A percentile compares a stretch with the other conserved stretches of the same genome.
These are phyloP conservation scores for Rhynchosporium agropyri DNA, from an alignment of 2,329 filamentous ascomycete species.

Conservation along the genomic window DNA sequence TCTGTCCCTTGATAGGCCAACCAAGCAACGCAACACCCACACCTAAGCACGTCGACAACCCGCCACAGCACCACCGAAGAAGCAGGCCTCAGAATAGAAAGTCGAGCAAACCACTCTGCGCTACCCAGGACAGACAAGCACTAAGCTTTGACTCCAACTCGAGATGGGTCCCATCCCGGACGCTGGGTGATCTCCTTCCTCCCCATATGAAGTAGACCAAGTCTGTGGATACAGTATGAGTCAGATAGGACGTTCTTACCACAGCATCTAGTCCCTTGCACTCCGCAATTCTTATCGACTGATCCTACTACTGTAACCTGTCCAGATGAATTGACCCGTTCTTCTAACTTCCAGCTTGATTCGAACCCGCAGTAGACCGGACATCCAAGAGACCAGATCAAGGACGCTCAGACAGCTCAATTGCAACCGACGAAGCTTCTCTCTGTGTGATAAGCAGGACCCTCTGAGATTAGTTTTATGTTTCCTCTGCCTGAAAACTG, in stretches of 20 bases:
- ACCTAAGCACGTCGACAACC: conserved; percentile 27
- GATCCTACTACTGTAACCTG: conserved; percentile 26
- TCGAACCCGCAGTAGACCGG: conserved; percentile 33
- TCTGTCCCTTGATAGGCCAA: conserved; percentile 35
- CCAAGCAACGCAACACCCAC: conserved; percentile 16
- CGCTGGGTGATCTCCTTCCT: conserved; percentile 29
- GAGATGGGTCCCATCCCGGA: conserved; percentile 74
- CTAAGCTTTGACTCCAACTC: conserved; percentile 93
- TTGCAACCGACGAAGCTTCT: conserved; percentile 50
- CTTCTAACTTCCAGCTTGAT: conserved; percentile 25
- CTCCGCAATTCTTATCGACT: conserved; percentile 18
- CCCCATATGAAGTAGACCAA: conserved; percentile 20
- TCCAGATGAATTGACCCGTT: conserved; percentile 26
- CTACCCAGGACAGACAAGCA: conserved; percentile 66
- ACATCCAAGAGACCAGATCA: conserved; percentile 26
- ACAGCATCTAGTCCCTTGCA: conserved; percentile 35
- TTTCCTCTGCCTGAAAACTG: conserved; percentile 66
- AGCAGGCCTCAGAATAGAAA: conserved; percentile 18
- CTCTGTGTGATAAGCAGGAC: conserved; percentile 82
- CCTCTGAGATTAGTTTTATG: conserved; percentile 93
- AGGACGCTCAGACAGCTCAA: conserved; percentile 32
- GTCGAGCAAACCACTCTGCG: conserved; percentile 28
- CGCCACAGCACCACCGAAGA: conserved; percentile 29
- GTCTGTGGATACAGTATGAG: conserved; percentile 31
- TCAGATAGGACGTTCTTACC: conserved; percentile 29